Conservation (phyloP, 768 basidiomycete genomes). For the Termitomyces sp. region DNA sequence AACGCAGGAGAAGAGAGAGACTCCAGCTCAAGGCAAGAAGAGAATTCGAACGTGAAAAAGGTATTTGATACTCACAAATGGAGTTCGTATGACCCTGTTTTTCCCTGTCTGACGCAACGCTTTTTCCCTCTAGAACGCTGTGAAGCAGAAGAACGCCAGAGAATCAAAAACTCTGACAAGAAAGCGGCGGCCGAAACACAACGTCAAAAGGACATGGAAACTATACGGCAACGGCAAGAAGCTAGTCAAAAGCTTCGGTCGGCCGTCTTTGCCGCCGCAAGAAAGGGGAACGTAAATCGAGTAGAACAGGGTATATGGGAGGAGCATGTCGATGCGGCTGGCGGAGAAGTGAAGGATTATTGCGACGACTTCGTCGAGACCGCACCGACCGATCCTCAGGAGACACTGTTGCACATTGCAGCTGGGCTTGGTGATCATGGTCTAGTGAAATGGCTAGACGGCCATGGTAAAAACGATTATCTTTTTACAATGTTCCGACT, state of each 20-base stretch:
- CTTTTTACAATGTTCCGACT: constrained; percentile 10
- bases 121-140: constrained; percentile 35
- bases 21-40: constrained; percentile 39
- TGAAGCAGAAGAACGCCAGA: constrained; percentile 54
- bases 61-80: background rate
- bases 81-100: background rate
- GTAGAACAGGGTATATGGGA: constrained; percentile 69
- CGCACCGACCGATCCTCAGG: constrained; percentile 46
- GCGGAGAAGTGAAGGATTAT: constrained; percentile 59
- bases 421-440: constrained; percentile 46
- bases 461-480: constrained; percentile 48
- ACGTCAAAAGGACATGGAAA: constrained; percentile 45
- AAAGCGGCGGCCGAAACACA: constrained; percentile 47
- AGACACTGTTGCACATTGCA: constrained; percentile 70
- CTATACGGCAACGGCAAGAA: constrained; percentile 38
- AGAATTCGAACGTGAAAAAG: constrained; percentile 44
- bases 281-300: constrained; percentile 39
- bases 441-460: constrained; percentile 64
- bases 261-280: constrained; percentile 59
- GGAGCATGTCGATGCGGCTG: constrained; percentile 63
- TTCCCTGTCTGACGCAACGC: background rate
- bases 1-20: constrained; percentile 45
- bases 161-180: constrained; percentile 46
- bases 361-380: constrained; percentile 44
- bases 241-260: constrained; percentile 54